phyloP scores from a whole-genome alignment of 2,329 filamentous ascomycete genomes.

The Chrysoporthe austroafricana region DNA sequence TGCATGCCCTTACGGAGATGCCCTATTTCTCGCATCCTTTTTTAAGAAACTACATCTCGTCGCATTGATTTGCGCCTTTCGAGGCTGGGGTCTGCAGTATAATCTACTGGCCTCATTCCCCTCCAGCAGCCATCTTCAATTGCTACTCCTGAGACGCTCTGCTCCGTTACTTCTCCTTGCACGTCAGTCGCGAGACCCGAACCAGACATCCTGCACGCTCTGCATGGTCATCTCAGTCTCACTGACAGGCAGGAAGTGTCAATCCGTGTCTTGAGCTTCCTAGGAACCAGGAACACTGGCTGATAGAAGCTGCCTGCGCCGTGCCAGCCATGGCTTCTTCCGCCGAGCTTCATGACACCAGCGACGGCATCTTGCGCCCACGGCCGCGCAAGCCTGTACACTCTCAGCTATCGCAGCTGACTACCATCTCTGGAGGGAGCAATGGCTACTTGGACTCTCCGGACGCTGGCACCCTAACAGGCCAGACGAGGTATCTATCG shows the following conservation, averaged over 20 bases:
- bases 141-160: neutral
- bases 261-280: neutral
- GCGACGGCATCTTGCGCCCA: constrained; percentile 50
- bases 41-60: constrained; percentile 2
- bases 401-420: constrained; percentile 49
- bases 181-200: neutral
- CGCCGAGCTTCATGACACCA: constrained; percentile 37
- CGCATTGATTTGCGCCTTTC: neutral
- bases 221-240: neutral
- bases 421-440: constrained; percentile 40
- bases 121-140: constrained; percentile 2
- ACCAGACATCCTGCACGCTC: neutral
- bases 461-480: constrained; percentile 44
- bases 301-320: neutral
- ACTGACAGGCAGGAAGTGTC: neutral
- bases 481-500: constrained; percentile 49
- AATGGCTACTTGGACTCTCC: constrained; percentile 42
- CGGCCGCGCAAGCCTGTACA: constrained; percentile 55
- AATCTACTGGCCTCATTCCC: neutral
- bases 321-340: constrained; percentile 35
- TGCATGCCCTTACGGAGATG: constrained; percentile 14
- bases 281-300: neutral
- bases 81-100: neutral
- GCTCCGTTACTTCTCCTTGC: neutral
- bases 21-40: neutral